Evolutionary conservation across 106 monocot genomes (phyloP), one percentile per base, ranked within the genome.

Genomic region (Iris macrosiphon): DNA sequence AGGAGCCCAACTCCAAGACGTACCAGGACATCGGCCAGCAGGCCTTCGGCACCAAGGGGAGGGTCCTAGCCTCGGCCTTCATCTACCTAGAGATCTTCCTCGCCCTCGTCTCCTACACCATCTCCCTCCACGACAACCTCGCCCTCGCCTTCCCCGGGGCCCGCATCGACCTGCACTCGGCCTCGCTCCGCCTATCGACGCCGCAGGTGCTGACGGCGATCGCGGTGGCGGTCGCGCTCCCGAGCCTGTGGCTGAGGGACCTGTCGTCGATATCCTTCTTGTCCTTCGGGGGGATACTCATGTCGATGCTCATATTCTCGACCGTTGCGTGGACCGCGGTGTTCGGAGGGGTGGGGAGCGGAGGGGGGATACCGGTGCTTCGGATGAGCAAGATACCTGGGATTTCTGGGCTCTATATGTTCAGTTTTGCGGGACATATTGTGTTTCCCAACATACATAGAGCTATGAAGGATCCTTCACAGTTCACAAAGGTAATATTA

Each of bases 31-130:
- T 89, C 9, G 77, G 89, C 7, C 52, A 61, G 25, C 64, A 71
- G 39, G 84, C 89, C 15, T 89, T 76, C 35, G 89, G 89, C 9
- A 55, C 21, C 20, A 78, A 61, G 18, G 89, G 89, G 13, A 63
- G 74, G 49, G 32, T 78, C 65, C 12, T 84, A 27, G 77, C 80
- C 3, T 74, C 80, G 35, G 65, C 74, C 63, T 84, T 89, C 64
- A 78, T 89, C 47, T 89, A 84, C 71, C 14, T 84, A 4, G 89
- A 84, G 66, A 89, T 89, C 44, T 84, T 89, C 65, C 58, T 89
- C 38, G 67, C 80, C 24, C 77, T 89, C 11, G 84, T 89, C 7
- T 80, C 84, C 37, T 89, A 84, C 68, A 89, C 84, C 44, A 81
- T 89, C 59, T 89, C 89, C 5, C 77, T 89, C 44, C 77, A 64